Percentiles rank a stretch among this genome's conserved stretches.
Evolutionary conservation across 1,139 yeast genomes (phyloP).

Genomic region (Magnusiomyces suaveolens): DNA sequence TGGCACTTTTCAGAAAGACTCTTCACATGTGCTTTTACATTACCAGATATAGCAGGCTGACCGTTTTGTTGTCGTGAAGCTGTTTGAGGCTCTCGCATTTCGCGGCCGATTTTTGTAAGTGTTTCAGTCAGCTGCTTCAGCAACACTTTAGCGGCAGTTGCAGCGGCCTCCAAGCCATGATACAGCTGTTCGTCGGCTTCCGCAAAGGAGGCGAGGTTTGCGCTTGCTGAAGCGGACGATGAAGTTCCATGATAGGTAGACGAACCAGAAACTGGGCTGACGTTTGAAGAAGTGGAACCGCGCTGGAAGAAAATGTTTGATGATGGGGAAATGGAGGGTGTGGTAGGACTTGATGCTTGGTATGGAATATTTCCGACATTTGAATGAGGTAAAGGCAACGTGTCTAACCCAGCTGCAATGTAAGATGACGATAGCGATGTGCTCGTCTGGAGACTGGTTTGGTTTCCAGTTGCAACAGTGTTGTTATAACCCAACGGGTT

Average conservation of each 20-base stretch:
- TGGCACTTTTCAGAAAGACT: conserved; percentile 75
- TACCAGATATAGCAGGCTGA: conserved; percentile 28
- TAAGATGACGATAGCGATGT: neutral
- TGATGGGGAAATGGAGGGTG: neutral
- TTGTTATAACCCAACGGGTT: conserved; percentile 5
- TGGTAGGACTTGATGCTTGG: neutral
- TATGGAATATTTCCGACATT: neutral
- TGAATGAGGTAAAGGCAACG: neutral
- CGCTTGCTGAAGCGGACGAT: neutral
- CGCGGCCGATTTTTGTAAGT: conserved; percentile 49
- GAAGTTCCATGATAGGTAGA: conserved; percentile 3
- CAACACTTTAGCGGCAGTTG: conserved; percentile 69
- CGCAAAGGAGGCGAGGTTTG: conserved; percentile 16
- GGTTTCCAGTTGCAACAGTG: neutral
- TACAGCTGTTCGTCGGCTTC: conserved; percentile 71
- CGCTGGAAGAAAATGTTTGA: neutral
- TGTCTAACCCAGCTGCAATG: neutral
- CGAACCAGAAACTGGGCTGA: conserved; percentile 3
- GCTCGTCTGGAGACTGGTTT: neutral
- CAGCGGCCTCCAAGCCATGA: conserved; percentile 63
- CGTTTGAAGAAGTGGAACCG: neutral
- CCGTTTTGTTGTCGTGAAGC: neutral
- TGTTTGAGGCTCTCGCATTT: conserved; percentile 29
- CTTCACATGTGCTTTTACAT: conserved; percentile 44
- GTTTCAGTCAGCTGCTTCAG: conserved; percentile 71